phyloP scores from a whole-genome alignment of 805 yeast species.

The Kregervanrija fluxuum region DNA sequence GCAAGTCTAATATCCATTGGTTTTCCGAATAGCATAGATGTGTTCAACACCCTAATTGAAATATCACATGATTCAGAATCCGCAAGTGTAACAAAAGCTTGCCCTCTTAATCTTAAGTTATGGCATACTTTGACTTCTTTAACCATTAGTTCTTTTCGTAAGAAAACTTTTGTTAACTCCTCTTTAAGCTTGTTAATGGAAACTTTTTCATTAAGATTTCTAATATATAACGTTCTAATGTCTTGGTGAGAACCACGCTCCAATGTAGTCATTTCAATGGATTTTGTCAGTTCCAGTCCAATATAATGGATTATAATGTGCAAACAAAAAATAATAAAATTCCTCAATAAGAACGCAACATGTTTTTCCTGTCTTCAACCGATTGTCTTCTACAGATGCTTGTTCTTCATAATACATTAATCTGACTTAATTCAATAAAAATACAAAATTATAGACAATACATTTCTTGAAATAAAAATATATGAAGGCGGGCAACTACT shows the following conservation, averaged over 20 bases:
- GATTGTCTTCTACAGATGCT: no score
- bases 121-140: conserved; percentile 48
- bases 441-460: background rate
- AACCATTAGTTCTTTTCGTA: conserved; percentile 38
- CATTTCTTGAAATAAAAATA: background rate
- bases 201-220: conserved; percentile 67
- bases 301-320: no score
- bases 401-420: no score
- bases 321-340: no score
- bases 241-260: conserved; percentile 11
- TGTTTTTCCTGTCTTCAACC: no score
- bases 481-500: background rate
- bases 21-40: conserved; percentile 37
- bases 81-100: conserved; percentile 66
- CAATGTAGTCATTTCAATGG: no score
- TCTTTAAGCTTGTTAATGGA: conserved; percentile 42
- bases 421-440: no score
- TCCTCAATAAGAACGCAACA: no score
- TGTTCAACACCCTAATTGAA: conserved; percentile 39
- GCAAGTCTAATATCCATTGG: conserved; percentile 41
- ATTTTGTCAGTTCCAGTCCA: no score
- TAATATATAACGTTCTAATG: conserved; percentile 42
- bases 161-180: conserved; percentile 36
- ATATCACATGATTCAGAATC: conserved; percentile 33
- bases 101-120: conserved; percentile 67